These are phyloP conservation scores for Delonix regia DNA, from an alignment of 306 rosid genomes.

Conservation along the genomic window DNA sequence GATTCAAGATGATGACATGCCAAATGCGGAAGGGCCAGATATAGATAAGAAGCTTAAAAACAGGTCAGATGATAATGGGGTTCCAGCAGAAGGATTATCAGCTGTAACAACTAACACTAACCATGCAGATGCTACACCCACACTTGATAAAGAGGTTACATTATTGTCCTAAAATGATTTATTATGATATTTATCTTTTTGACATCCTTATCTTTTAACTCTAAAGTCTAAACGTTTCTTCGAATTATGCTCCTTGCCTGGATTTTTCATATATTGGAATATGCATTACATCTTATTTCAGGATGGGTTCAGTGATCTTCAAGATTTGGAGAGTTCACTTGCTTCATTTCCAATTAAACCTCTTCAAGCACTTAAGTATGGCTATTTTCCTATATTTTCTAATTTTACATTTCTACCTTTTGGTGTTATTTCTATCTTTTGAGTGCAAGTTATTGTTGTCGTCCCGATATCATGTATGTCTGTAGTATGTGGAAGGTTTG, in stretches of 20 bases:
- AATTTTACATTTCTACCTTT: background rate
- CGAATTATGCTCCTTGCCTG: background rate
- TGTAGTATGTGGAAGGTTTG: constrained; percentile 19
- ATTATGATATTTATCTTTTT: constrained; percentile 5
- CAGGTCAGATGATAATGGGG: constrained; percentile 47
- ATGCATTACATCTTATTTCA: constrained; percentile 47
- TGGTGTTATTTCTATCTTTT: constrained; percentile 10
- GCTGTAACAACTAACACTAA: constrained; percentile 53
- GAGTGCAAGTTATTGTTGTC: background rate
- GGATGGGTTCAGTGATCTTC: constrained; percentile 75
- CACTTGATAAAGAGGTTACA: constrained; percentile 62
- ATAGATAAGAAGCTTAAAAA: constrained; percentile 49
- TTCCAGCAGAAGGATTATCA: constrained; percentile 50
- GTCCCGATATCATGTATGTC: constrained; percentile 17
- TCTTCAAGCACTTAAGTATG: constrained; percentile 91
- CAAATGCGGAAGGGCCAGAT: constrained; percentile 58
- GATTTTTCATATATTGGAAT: constrained; percentile 14
- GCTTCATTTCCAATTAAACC: constrained; percentile 88
- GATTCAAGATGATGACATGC: constrained; percentile 82
- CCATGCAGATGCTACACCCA: constrained; percentile 55
- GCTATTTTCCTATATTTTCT: background rate
- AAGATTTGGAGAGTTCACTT: constrained; percentile 83
- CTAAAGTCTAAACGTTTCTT: background rate
- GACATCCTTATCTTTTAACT: constrained; percentile 21
- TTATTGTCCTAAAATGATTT: constrained; percentile 33